A percentile compares a stretch with the other conserved stretches of the same genome.
Evolutionary conservation across 495 filamentous ascomycete species (phyloP).

Genomic region (Neurospora sp.): DNA sequence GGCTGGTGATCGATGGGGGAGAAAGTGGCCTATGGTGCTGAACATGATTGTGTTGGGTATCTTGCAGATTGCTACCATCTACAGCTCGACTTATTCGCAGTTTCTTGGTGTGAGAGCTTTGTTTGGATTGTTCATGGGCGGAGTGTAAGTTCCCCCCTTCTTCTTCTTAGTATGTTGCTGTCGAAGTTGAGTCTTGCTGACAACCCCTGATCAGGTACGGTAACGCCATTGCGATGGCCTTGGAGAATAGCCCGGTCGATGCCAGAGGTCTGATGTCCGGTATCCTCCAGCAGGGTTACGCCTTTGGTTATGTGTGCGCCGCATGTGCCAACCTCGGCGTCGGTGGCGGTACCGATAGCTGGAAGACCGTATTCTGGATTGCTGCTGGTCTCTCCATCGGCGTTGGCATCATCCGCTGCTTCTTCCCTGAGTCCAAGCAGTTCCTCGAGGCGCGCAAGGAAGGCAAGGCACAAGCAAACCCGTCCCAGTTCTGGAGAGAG

Average conservation of each 20-base stretch:
- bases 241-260: slow-evolving; percentile 63
- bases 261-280: slow-evolving; percentile 68
- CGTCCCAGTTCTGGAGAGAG: slow-evolving; percentile 49
- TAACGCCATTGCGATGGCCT: slow-evolving; percentile 69
- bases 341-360: slow-evolving; percentile 42
- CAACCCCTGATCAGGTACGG: slow-evolving; percentile 39
- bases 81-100: slow-evolving; percentile 51
- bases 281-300: slow-evolving; percentile 68
- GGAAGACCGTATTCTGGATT: slow-evolving; percentile 55
- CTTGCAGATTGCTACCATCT: slow-evolving; percentile 66
- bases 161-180: neutral
- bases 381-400: slow-evolving; percentile 50
- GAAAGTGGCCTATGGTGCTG: slow-evolving; percentile 70
- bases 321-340: slow-evolving; percentile 60
- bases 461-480: slow-evolving; percentile 35
- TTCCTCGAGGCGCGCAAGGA: slow-evolving; percentile 53
- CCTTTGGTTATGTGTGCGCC: slow-evolving; percentile 63
- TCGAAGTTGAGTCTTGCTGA: neutral
- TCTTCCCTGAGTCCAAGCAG: slow-evolving; percentile 61
- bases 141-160: slow-evolving; percentile 31
- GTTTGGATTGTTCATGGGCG: slow-evolving; percentile 78
- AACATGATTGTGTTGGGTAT: slow-evolving; percentile 55
- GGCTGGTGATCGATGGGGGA: slow-evolving; percentile 62
- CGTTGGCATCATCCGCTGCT: slow-evolving; percentile 51
- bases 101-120: slow-evolving; percentile 60